Conservation (phyloP, 78 protist genomes). For the Dictyostelium citrinum region DNA sequence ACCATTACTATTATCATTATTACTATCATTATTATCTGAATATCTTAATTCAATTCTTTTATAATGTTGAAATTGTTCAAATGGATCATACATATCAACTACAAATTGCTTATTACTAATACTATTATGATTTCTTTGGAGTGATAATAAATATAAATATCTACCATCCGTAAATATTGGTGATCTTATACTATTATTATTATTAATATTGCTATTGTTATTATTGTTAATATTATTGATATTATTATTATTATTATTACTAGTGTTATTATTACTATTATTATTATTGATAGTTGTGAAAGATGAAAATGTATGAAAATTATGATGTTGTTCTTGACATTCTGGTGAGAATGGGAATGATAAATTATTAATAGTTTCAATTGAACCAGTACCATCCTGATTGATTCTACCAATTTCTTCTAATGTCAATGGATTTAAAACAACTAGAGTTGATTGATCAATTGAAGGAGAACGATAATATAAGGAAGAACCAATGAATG, state of each 20-base stretch:
- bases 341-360: constrained; percentile 73
- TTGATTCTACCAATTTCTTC: constrained; percentile 44
- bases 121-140: constrained; percentile 44
- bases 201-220: neutral
- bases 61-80: constrained; percentile 16
- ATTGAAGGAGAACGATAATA: constrained; percentile 80
- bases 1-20: neutral
- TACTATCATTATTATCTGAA: constrained; percentile 32
- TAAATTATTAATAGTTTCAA: constrained; percentile 24
- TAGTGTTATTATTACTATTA: neutral
- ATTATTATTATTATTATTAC: neutral
- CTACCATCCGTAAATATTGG: constrained; percentile 79
- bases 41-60: constrained; percentile 49
- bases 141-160: constrained; percentile 53
- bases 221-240: neutral
- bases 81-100: constrained; percentile 78
- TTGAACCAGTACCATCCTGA: constrained; percentile 73
- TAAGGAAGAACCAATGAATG: neutral
- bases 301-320: neutral
- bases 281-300: neutral
- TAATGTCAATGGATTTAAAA: constrained; percentile 43
- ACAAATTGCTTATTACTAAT: constrained; percentile 42
- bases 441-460: constrained; percentile 62
- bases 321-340: neutral
- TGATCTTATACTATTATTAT: neutral